Evolutionary conservation across 1,139 yeast species (phyloP).

Genomic region (Hyphopichia wangnamkhiaoensis): DNA sequence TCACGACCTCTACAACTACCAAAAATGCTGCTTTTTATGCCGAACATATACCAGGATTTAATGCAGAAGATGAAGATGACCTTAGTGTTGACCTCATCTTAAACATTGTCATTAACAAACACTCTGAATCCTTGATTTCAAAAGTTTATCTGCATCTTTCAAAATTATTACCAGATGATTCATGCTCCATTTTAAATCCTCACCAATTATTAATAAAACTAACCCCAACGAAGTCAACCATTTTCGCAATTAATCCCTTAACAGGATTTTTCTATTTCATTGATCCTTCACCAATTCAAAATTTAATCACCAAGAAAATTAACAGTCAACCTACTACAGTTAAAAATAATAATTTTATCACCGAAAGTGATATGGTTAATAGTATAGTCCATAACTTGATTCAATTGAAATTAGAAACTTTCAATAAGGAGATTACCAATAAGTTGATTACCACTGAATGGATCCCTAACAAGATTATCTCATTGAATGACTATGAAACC

Average conservation of each 20-base stretch:
- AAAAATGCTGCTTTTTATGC: background rate
- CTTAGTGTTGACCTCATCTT: slow-evolving; percentile 39
- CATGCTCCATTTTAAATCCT: slow-evolving; percentile 26
- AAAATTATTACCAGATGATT: slow-evolving; percentile 17
- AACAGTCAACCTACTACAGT: slow-evolving; percentile 26
- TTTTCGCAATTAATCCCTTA: slow-evolving; percentile 47
- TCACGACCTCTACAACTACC: background rate
- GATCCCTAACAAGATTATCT: slow-evolving; percentile 59
- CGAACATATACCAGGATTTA: slow-evolving; percentile 5
- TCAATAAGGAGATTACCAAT: slow-evolving; percentile 51
- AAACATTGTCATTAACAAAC: slow-evolving; percentile 37
- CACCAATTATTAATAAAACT: slow-evolving; percentile 40
- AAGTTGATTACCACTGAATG: slow-evolving; percentile 67
- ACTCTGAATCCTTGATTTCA: slow-evolving; percentile 35
- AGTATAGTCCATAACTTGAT: slow-evolving; percentile 40
- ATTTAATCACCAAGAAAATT: slow-evolving; percentile 33
- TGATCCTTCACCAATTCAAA: slow-evolving; percentile 45
- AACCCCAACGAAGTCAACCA: slow-evolving; percentile 35
- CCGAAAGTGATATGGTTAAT: slow-evolving; percentile 34
- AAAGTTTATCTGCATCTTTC: slow-evolving; percentile 19
- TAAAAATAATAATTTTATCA: slow-evolving; percentile 20
- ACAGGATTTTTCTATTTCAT: slow-evolving; percentile 46
- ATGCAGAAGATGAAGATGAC: slow-evolving; percentile 21
- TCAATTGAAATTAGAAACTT: slow-evolving; percentile 54
- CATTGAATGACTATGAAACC: slow-evolving; percentile 41